Percentiles rank a stretch among this genome's conserved stretches.
Conservation (phyloP, 768 basidiomycete species). For the Pisolithus microcarpus region DNA sequence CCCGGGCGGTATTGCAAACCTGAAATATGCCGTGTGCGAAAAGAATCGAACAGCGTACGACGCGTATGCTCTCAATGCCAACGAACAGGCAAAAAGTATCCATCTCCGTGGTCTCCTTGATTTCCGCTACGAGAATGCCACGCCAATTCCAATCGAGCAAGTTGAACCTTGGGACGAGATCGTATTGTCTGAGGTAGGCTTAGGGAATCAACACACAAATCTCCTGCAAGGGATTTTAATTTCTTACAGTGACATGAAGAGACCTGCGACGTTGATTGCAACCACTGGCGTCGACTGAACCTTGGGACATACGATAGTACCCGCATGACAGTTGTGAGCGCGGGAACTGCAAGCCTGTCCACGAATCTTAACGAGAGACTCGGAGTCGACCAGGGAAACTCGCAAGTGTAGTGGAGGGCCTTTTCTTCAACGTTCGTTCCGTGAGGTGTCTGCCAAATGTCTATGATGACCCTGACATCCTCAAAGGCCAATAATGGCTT, state of each 20-base stretch:
- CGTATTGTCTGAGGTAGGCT: slow-evolving; percentile 34
- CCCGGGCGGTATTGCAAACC: slow-evolving; percentile 82
- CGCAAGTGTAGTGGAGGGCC: slow-evolving; percentile 5
- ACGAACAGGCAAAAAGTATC: slow-evolving; percentile 73
- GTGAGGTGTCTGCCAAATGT: no score
- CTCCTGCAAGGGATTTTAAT: background rate
- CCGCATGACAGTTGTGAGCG: no score
- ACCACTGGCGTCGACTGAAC: background rate
- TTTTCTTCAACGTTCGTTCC: slow-evolving; percentile 72
- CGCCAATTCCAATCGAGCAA: slow-evolving; percentile 91
- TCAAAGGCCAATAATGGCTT: no score
- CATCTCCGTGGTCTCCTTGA: slow-evolving; percentile 94
- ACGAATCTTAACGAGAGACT: no score
- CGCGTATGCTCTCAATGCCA: slow-evolving; percentile 84
- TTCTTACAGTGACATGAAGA: background rate
- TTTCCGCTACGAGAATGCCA: slow-evolving; percentile 78
- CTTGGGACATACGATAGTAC: no score
- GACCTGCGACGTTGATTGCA: background rate
- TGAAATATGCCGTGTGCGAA: slow-evolving; percentile 96
- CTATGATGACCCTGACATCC: no score
- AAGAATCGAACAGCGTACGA: slow-evolving; percentile 93
- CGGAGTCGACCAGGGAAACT: no score
- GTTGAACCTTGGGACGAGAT: slow-evolving; percentile 99
- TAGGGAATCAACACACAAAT: background rate
- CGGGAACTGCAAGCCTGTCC: no score